Conservation (phyloP, 1,284 basidiomycete genomes). For the Abortiporus biennis region DNA sequence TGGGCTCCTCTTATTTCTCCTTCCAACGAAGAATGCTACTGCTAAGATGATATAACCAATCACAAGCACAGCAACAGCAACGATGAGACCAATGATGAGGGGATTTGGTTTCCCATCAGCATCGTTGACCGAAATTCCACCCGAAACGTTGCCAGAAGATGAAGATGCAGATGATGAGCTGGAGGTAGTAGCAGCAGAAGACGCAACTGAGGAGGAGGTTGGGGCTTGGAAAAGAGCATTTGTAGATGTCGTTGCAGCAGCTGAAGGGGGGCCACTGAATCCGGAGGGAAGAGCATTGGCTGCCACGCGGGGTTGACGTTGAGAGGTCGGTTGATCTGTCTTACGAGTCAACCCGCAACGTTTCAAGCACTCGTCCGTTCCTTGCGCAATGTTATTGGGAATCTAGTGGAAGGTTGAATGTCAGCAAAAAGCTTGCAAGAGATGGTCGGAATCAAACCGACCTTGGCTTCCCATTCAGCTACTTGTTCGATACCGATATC, state of each 20-base stretch:
- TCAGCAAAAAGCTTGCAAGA: not conserved
- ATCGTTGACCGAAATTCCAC: not conserved
- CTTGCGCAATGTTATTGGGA: constrained; percentile 15
- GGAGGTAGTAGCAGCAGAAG: too few species aligned
- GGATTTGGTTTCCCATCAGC: constrained; percentile 8
- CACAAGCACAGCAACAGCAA: constrained; percentile 5
- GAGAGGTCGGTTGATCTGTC: constrained; percentile 11
- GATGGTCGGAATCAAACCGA: not conserved
- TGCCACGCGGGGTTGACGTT: constrained; percentile 16
- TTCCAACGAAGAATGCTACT: constrained; percentile 7
- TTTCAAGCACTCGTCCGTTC: constrained; percentile 14
- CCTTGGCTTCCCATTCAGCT: constrained; percentile 17
- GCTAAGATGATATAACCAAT: constrained; percentile 11
- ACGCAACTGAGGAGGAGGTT: constrained; percentile 2
- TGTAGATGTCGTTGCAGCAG: not conserved
- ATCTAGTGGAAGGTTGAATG: constrained; percentile 8
- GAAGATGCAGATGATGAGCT: not conserved
- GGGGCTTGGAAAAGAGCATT: not conserved
- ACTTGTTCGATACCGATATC: constrained; percentile 22
- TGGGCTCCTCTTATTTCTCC: constrained; percentile 1
- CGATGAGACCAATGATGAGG: constrained; percentile 9
- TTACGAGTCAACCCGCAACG: constrained; percentile 12
- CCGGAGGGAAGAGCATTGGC: constrained; percentile 15
- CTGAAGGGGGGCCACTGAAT: constrained; percentile 6
- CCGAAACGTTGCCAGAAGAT: not conserved